Evolutionary conservation across 108 stramenopile genomes (phyloP).

Genomic region (Cyclotella sp.): DNA sequence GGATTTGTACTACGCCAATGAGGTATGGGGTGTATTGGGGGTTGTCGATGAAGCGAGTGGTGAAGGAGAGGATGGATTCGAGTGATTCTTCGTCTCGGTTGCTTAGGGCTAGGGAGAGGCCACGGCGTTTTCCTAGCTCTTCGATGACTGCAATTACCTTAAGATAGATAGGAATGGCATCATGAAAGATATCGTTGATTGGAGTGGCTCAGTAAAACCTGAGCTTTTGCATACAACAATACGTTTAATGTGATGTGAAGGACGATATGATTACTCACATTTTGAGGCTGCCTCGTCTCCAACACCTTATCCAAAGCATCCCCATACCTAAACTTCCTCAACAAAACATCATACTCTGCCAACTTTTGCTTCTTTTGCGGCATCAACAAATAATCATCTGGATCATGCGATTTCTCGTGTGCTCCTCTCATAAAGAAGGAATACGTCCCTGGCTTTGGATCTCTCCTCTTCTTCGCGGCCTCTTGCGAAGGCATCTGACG

Average conservation of each 20-base stretch:
- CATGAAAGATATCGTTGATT: too few species aligned
- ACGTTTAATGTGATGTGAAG: too few species aligned
- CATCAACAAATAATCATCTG: constrained; percentile 68
- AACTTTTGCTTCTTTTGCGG: constrained; percentile 72
- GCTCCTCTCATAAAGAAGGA: constrained; percentile 81
- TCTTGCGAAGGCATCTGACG: constrained; percentile 20
- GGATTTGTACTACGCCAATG: constrained; percentile 67
- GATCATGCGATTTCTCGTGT: constrained; percentile 63
- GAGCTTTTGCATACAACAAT: too few species aligned
- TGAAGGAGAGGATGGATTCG: constrained; percentile 85
- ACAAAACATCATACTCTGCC: constrained; percentile 69
- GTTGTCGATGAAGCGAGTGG: constrained; percentile 76
- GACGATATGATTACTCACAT: constrained; percentile 10
- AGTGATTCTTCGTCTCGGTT: constrained; percentile 89
- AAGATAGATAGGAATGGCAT: neutral
- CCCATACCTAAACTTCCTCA: constrained; percentile 90
- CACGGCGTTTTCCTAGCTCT: constrained; percentile 85
- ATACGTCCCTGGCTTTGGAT: constrained; percentile 80
- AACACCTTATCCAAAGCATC: constrained; percentile 90
- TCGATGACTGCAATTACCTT: constrained; percentile 83
- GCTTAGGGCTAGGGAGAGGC: constrained; percentile 75
- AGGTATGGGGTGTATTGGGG: constrained; percentile 79
- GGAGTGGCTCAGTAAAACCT: too few species aligned
- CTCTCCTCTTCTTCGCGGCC: constrained; percentile 11
- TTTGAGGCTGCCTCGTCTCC: constrained; percentile 67